Conservation (phyloP, 225 moss, liverwort and hornwort genomes). For the Takakia lepidozioides region DNA sequence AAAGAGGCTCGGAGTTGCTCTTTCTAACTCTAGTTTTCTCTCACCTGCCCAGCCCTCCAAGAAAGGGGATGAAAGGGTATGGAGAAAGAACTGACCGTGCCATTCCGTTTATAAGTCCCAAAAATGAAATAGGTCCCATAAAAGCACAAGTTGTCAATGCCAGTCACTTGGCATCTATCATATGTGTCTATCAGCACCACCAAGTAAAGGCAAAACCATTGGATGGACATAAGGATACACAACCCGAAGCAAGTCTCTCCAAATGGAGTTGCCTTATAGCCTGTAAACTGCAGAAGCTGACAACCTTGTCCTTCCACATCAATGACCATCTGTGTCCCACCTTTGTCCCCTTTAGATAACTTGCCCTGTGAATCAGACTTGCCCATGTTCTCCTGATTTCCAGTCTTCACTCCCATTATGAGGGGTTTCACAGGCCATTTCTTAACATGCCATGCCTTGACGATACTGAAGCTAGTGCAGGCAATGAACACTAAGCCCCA, state of each 20-base stretch:
- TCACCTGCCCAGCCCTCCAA: too few relatives aligned
- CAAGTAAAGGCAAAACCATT: conserved; percentile 42
- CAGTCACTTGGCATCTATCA: conserved; percentile 38
- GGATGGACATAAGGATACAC: conserved; percentile 40
- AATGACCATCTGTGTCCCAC: conserved; percentile 13
- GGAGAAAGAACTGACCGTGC: conserved; percentile 42
- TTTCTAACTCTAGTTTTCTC: too few relatives aligned
- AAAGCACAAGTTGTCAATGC: conserved; percentile 66
- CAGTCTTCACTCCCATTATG: not conserved
- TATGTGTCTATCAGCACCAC: conserved; percentile 52
- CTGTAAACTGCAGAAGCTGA: conserved; percentile 34
- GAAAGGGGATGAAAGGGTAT: too few relatives aligned
- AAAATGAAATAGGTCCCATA: conserved; percentile 62
- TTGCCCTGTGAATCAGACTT: not conserved
- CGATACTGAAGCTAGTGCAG: conserved; percentile 19
- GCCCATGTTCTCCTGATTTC: not conserved
- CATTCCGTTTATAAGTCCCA: conserved; percentile 49
- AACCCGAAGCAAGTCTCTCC: conserved; percentile 58
- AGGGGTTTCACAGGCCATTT: conserved; percentile 11
- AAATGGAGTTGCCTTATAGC: conserved; percentile 24
- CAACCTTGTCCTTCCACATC: conserved; percentile 24
- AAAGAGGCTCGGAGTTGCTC: too few relatives aligned
- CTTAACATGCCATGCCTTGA: conserved; percentile 18
- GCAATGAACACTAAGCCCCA: conserved; percentile 42
- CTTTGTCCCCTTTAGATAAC: conserved; percentile 2